Conservation (phyloP, 1,284 basidiomycete genomes). For the Rhodotorula sp. region DNA sequence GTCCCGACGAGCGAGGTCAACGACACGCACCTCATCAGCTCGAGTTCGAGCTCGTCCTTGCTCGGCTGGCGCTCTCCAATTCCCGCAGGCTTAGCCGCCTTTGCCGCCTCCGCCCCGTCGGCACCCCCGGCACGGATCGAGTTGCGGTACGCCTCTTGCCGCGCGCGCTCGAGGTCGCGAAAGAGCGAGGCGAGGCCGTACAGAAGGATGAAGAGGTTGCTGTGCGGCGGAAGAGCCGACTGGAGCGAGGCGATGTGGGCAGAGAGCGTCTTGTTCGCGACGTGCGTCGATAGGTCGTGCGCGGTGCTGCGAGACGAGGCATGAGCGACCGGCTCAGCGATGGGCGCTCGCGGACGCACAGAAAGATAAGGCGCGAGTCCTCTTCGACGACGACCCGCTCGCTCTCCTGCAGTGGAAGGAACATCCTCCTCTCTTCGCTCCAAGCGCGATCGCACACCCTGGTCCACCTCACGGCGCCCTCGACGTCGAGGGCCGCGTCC, state of each 20-base stretch:
- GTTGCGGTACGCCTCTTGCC: slow-evolving; percentile 25
- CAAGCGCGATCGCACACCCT: slow-evolving; percentile 31
- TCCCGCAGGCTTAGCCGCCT: slow-evolving; percentile 19
- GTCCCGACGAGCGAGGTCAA: background rate
- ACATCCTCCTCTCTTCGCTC: slow-evolving; percentile 24
- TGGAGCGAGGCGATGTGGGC: slow-evolving; percentile 23
- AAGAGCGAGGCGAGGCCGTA: slow-evolving; percentile 26
- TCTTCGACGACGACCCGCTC: slow-evolving; percentile 35
- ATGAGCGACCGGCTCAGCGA: background rate
- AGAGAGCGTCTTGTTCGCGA: slow-evolving; percentile 17
- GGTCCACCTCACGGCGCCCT: slow-evolving; percentile 37
- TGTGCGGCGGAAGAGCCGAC: slow-evolving; percentile 18
- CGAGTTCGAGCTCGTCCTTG: slow-evolving; percentile 30
- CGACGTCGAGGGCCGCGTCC: slow-evolving; percentile 11
- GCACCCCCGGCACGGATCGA: background rate
- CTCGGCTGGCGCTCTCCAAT: slow-evolving; percentile 29
- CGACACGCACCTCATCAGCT: slow-evolving; percentile 26
- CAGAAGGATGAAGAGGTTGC: slow-evolving; percentile 36
- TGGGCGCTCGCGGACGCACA: slow-evolving; percentile 12
- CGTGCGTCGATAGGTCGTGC: slow-evolving; percentile 26
- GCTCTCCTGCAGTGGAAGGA: slow-evolving; percentile 14
- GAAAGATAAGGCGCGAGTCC: slow-evolving; percentile 32
- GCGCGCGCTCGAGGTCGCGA: slow-evolving; percentile 20
- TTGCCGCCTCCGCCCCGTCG: background rate
- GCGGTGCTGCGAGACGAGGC: slow-evolving; percentile 16